Evolutionary conservation across 2,329 filamentous ascomycete species (phyloP).

Genomic region (Pyrenochaeta sp.): DNA sequence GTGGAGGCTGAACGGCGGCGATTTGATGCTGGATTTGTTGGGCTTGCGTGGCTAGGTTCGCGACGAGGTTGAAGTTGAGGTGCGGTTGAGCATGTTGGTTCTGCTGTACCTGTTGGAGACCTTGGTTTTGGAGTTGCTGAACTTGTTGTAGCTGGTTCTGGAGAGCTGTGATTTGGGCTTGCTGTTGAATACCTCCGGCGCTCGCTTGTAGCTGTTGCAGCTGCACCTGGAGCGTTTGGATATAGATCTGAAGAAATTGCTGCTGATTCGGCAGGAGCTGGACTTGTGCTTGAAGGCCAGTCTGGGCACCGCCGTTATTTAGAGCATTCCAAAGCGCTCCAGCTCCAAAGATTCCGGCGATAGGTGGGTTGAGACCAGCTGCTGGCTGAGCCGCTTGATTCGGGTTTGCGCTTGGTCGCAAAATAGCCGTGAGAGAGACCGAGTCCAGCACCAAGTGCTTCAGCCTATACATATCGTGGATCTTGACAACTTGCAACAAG

Average conservation of each 20-base stretch:
- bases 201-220: slow-evolving; percentile 32
- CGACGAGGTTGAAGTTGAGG: slow-evolving; percentile 8
- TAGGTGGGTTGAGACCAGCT: slow-evolving; percentile 1
- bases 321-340: slow-evolving; percentile 7
- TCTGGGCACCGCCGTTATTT: slow-evolving; percentile 20
- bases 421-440: slow-evolving; percentile 65
- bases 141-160: slow-evolving; percentile 27
- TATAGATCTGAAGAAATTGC: slow-evolving; percentile 24
- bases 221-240: slow-evolving; percentile 28
- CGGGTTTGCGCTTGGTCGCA: slow-evolving; percentile 21
- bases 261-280: slow-evolving; percentile 19
- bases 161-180: slow-evolving; percentile 19
- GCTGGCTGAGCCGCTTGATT: slow-evolving; percentile 7
- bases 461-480: slow-evolving; percentile 59
- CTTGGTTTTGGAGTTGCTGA: neutral
- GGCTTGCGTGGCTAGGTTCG: slow-evolving; percentile 10
- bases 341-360: slow-evolving; percentile 4
- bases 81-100: slow-evolving; percentile 12
- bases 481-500: slow-evolving; percentile 61
- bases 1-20: slow-evolving; percentile 3
- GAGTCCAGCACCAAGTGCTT: slow-evolving; percentile 68
- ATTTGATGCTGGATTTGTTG: slow-evolving; percentile 16
- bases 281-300: neutral
- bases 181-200: slow-evolving; percentile 20
- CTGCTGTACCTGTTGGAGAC: slow-evolving; percentile 2